These are phyloP conservation scores for Pyrenophora seminiperda DNA, from an alignment of 2,329 filamentous ascomycete species.

Conservation along the genomic window DNA sequence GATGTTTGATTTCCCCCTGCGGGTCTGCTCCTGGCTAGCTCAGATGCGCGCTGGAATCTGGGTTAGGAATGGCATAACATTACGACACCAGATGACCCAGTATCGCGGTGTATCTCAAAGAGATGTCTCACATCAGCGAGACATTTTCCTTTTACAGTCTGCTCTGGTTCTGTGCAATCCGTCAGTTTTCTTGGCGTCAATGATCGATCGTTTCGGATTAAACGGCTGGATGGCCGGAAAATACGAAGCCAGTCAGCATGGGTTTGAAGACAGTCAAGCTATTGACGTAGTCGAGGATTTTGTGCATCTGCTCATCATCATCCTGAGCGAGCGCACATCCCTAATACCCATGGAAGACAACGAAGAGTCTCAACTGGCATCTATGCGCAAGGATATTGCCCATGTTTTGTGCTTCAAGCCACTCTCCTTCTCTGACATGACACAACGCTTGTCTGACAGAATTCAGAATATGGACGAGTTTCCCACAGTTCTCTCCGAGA, in stretches of 20 bases:
- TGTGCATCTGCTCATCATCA: constrained; percentile 87
- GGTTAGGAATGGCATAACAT: constrained; percentile 95
- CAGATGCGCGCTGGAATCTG: constrained; percentile 99
- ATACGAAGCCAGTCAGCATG: constrained; percentile 68
- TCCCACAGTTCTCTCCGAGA: constrained; percentile 79
- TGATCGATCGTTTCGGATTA: constrained; percentile 91
- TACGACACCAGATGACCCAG: constrained; percentile 91
- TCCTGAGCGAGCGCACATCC: constrained; percentile 85
- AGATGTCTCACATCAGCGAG: constrained; percentile 91
- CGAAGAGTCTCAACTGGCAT: constrained; percentile 66
- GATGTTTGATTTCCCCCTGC: constrained; percentile 88
- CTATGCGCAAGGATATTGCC: constrained; percentile 85
- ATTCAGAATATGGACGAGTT: constrained; percentile 90
- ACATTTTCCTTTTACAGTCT: constrained; percentile 91
- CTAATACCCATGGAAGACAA: constrained; percentile 72
- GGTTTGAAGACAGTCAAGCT: constrained; percentile 84
- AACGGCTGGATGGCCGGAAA: constrained; percentile 83
- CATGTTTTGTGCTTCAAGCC: constrained; percentile 97
- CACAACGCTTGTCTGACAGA: constrained; percentile 82
- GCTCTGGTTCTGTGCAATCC: constrained; percentile 86
- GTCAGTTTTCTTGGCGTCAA: constrained; percentile 80
- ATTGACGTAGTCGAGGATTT: constrained; percentile 96
- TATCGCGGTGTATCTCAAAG: constrained; percentile 88
- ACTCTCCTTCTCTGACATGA: constrained; percentile 90
- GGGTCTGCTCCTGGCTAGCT: constrained; percentile 93